Evolutionary conservation across 2,329 filamentous ascomycete species (phyloP).

Genomic region (Shiraia sp.): DNA sequence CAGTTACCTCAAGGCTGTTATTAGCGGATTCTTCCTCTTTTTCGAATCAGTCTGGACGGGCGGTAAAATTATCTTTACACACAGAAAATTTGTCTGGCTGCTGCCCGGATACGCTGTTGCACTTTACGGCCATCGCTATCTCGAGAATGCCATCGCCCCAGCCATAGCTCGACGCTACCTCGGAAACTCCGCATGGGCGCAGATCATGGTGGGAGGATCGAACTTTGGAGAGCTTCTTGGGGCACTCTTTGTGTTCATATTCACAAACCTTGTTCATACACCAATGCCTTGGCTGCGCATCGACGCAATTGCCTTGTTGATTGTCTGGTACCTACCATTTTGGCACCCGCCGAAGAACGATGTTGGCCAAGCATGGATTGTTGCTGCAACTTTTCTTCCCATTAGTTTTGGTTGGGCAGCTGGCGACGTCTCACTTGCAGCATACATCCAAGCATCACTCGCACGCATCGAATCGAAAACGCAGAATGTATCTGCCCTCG

Average conservation of each 20-base stretch:
- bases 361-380: slow-evolving; percentile 52
- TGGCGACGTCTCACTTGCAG: slow-evolving; percentile 56
- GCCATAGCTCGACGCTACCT: slow-evolving; percentile 54
- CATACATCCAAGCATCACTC: slow-evolving; percentile 57
- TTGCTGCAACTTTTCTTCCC: slow-evolving; percentile 52
- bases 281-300: slow-evolving; percentile 57
- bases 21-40: slow-evolving; percentile 50
- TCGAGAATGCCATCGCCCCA: slow-evolving; percentile 55
- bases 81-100: slow-evolving; percentile 55
- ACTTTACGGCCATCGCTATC: slow-evolving; percentile 56
- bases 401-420: slow-evolving; percentile 55
- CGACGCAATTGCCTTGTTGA: slow-evolving; percentile 51
- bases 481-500: slow-evolving; percentile 53
- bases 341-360: slow-evolving; percentile 49
- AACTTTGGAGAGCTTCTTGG: slow-evolving; percentile 57
- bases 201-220: slow-evolving; percentile 57
- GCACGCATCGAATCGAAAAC: slow-evolving; percentile 50
- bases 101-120: slow-evolving; percentile 55
- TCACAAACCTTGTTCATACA: slow-evolving; percentile 54
- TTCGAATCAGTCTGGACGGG: slow-evolving; percentile 54
- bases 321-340: slow-evolving; percentile 55
- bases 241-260: slow-evolving; percentile 54
- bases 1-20: slow-evolving; percentile 45
- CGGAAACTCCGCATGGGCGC: slow-evolving; percentile 54
- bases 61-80: slow-evolving; percentile 52